Evolutionary conservation across 2,329 filamentous ascomycete genomes (phyloP).

Genomic region (Alternaria gansuensis): DNA sequence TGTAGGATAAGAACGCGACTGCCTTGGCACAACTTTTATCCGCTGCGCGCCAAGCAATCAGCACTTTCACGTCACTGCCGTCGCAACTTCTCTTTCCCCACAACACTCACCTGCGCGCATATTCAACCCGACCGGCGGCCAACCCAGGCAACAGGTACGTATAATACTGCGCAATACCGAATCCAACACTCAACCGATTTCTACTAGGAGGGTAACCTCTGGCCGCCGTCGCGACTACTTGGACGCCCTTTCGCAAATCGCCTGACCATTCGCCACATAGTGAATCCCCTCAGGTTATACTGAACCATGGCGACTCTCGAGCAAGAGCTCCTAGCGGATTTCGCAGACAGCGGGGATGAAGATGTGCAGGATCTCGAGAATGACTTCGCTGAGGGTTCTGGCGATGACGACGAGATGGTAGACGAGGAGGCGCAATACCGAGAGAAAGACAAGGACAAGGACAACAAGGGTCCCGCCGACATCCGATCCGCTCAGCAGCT

Average conservation of each 20-base stretch:
- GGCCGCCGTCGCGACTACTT: slow-evolving; percentile 30
- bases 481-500: slow-evolving; percentile 80
- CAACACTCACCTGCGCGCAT: slow-evolving; percentile 14
- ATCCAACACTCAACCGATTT: slow-evolving; percentile 32
- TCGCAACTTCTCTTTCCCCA: slow-evolving; percentile 16
- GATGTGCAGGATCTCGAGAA: slow-evolving; percentile 49
- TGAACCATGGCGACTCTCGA: slow-evolving; percentile 79
- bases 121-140: slow-evolving; percentile 23
- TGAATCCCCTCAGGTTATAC: neutral
- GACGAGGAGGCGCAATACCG: slow-evolving; percentile 66
- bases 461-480: slow-evolving; percentile 72
- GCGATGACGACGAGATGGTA: slow-evolving; percentile 68
- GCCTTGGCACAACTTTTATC: slow-evolving; percentile 27
- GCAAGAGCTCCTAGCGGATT: slow-evolving; percentile 91
- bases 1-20: slow-evolving; percentile 16
- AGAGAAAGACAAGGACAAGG: slow-evolving; percentile 71
- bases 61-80: slow-evolving; percentile 27
- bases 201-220: slow-evolving; percentile 37
- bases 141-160: slow-evolving; percentile 35
- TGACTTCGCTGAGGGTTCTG: slow-evolving; percentile 50
- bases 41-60: slow-evolving; percentile 32
- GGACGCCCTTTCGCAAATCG: neutral
- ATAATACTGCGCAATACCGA: slow-evolving; percentile 23
- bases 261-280: neutral
- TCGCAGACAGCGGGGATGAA: slow-evolving; percentile 80